Conservation (phyloP, 129 eudicot species). For the sunflower (Helianthus annuus) region DNA sequence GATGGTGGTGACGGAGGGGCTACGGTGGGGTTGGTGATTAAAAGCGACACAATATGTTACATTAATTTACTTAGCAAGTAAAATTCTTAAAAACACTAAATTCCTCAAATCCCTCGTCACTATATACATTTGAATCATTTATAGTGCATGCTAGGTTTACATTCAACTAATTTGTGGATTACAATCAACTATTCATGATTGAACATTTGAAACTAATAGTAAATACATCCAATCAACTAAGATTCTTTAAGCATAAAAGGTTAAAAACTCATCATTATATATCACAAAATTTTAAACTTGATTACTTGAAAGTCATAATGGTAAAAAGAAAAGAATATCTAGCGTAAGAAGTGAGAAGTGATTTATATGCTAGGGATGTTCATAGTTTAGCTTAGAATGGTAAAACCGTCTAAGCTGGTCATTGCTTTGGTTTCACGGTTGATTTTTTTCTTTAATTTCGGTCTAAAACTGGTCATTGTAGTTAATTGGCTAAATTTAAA, state of each 20-base stretch:
- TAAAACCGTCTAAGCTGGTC: too few relatives aligned
- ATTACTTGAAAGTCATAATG: neutral
- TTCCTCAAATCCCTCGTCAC: neutral
- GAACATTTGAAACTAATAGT: neutral
- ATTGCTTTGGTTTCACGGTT: too few relatives aligned
- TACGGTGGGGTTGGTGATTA: slow-evolving; percentile 3
- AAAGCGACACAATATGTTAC: neutral
- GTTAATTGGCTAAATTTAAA: too few relatives aligned
- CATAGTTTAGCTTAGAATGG: too few relatives aligned
- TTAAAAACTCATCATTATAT: neutral
- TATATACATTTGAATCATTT: neutral
- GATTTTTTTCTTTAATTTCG: too few relatives aligned
- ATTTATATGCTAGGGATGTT: too few relatives aligned
- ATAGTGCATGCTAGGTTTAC: neutral
- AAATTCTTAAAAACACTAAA: neutral
- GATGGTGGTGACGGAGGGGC: neutral
- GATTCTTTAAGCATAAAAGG: neutral
- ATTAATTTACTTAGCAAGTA: too few relatives aligned
- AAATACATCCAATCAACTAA: neutral
- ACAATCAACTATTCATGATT: neutral
- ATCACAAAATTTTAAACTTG: neutral
- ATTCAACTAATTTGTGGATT: neutral
- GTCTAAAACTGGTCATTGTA: too few relatives aligned
- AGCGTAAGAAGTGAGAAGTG: too few relatives aligned
- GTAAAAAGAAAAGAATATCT: too few relatives aligned